Evolutionary conservation across 1,284 basidiomycete species (phyloP).

Genomic region (Puccinia triticina): DNA sequence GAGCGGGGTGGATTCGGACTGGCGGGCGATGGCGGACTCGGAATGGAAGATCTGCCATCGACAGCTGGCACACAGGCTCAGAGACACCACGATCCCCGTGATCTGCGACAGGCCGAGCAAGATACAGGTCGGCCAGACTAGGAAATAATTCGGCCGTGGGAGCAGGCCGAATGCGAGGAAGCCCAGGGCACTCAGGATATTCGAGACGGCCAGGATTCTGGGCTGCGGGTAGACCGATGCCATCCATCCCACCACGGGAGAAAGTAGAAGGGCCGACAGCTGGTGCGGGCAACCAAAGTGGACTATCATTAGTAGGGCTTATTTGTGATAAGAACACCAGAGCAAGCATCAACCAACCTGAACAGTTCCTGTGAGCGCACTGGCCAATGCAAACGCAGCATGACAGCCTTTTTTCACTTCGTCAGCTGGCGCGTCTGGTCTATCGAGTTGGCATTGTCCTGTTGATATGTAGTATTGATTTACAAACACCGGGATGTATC

Average conservation of each 20-base stretch:
- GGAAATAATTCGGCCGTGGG: not conserved
- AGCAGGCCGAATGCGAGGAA: constrained; percentile 16
- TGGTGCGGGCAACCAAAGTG: not conserved
- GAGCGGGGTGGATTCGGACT: not conserved
- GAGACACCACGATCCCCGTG: constrained; percentile 22
- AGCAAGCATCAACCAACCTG: not conserved
- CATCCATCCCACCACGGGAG: constrained; percentile 17
- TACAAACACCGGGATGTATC: constrained; percentile 25
- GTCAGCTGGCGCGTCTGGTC: constrained; percentile 19
- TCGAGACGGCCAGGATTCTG: constrained; percentile 5
- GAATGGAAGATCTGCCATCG: constrained; percentile 21
- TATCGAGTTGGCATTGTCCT: constrained; percentile 30
- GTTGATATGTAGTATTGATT: constrained; percentile 39
- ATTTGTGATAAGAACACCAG: not conserved
- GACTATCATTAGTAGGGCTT: not conserved
- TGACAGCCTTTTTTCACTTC: constrained; percentile 44
- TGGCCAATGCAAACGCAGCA: constrained; percentile 28
- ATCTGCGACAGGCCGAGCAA: constrained; percentile 20
- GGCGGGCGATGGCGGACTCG: not conserved
- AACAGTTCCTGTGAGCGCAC: constrained; percentile 39
- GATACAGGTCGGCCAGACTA: constrained; percentile 26
- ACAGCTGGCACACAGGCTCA: constrained; percentile 26
- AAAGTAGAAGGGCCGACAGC: constrained; percentile 20
- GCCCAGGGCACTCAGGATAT: constrained; percentile 11
- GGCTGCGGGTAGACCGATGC: constrained; percentile 16